Evolutionary conservation across 169 alveolate genomes (phyloP).

Genomic region (Babesia sp.): DNA sequence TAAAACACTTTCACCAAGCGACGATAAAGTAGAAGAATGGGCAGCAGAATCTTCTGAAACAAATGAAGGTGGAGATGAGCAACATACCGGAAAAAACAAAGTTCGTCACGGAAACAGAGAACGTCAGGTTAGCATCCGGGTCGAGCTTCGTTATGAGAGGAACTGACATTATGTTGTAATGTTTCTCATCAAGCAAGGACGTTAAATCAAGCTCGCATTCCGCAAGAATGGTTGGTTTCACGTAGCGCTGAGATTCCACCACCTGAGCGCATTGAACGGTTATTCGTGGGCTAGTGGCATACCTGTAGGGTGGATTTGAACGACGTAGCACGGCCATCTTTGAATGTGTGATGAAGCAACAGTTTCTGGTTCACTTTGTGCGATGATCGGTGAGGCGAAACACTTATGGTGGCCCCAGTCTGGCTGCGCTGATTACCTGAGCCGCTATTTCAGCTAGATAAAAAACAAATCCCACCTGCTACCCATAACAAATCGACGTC

Average conservation of each 20-base stretch:
- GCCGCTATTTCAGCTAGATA: background rate
- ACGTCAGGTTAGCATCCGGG: conserved; percentile 15
- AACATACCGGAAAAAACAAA: conserved; percentile 3
- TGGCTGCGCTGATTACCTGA: conserved; percentile 48
- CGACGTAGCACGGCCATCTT: background rate
- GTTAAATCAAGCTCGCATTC: conserved; percentile 42
- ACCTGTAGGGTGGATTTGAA: conserved; percentile 22
- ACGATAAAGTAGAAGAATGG: background rate
- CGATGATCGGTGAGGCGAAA: background rate
- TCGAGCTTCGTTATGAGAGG: conserved; percentile 25
- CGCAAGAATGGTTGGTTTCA: conserved; percentile 22
- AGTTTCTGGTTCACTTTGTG: conserved; percentile 51
- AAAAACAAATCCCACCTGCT: background rate
- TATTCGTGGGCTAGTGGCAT: background rate
- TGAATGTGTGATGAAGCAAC: conserved; percentile 36
- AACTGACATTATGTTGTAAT: background rate
- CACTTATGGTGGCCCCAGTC: conserved; percentile 20
- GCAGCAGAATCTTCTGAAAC: background rate
- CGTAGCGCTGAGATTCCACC: conserved; percentile 24
- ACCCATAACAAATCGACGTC: conserved; percentile 40
- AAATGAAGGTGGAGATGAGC: background rate
- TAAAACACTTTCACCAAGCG: background rate
- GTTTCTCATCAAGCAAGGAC: background rate
- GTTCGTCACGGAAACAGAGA: conserved; percentile 36
- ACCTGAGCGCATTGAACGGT: conserved; percentile 1